Percentiles rank a stretch among this genome's conserved stretches.
These are phyloP conservation scores for Pterocarpus macrocarpus DNA, from an alignment of 306 rosid genomes.

Conservation along the genomic window DNA sequence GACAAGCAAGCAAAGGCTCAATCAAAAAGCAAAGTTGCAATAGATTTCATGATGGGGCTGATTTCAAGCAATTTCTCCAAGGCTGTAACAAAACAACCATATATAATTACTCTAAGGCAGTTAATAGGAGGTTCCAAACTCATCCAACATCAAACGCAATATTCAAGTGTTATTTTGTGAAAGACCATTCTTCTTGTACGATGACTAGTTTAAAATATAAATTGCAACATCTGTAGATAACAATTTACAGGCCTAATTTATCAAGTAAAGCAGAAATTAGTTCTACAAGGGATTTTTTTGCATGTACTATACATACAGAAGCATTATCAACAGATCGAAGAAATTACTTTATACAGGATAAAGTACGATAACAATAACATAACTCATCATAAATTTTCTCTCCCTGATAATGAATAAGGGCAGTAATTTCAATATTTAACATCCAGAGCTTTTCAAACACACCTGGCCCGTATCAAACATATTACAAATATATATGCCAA, in stretches of 20 bases:
- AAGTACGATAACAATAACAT: constrained; percentile 11
- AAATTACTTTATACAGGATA: constrained; percentile 37
- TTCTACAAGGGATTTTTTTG: not conserved
- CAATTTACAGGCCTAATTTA: constrained; percentile 28
- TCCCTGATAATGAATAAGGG: constrained; percentile 1
- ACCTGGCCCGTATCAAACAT: constrained; percentile 99
- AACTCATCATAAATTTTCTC: constrained; percentile 20
- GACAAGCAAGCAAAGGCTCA: constrained; percentile 32
- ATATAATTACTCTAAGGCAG: constrained; percentile 25
- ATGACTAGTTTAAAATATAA: constrained; percentile 4
- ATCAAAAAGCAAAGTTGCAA: constrained; percentile 32
- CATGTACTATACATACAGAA: constrained; percentile 11
- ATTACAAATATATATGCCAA: constrained; percentile 95
- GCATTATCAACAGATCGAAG: constrained; percentile 14
- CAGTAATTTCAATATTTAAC: constrained; percentile 23
- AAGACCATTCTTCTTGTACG: not conserved
- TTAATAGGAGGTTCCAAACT: not conserved
- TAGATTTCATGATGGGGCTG: constrained; percentile 7
- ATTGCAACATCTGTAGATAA: not conserved
- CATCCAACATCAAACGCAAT: constrained; percentile 27
- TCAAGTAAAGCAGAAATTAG: constrained; percentile 18
- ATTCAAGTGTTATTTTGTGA: not conserved
- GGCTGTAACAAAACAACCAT: constrained; percentile 18
- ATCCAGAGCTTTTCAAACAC: constrained; percentile 42
- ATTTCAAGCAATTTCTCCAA: constrained; percentile 31